Evolutionary conservation across 805 yeast genomes (phyloP), one percentile per base, ranked within the genome.

Genomic region (Metschnikowia picachoensis): DNA sequence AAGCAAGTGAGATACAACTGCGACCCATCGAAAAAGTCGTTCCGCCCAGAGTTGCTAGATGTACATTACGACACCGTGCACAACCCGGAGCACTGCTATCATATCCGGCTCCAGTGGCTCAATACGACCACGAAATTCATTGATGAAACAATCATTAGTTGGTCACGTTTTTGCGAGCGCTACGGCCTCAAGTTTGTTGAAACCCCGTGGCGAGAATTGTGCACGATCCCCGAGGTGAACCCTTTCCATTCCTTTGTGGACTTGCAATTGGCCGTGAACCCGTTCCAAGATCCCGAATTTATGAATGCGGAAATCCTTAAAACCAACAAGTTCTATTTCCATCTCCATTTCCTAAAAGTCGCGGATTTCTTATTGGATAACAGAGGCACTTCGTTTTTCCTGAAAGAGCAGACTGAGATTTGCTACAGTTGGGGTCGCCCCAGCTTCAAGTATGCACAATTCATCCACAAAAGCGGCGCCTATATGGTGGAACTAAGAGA

Each of bases 81-180:
- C 62, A 92, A 91, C 60, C 97, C 97, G 0, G 92, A 87, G 54
- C 96, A 91, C 58, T 91, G 97, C 60, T 94, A 83, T 68, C 98
- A 92, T 59, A 77, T 94, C 30, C 73, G 96, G 39, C 64, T 92
- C 12, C 97, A 94, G 61, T 94, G 99, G 99, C 68, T 92, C 30
- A 88, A 86, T 49, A 82, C 96, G 0, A 89, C 98, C 0, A 85
- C 95, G 2, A 87, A 86, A 60, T 66, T 67, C 43, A 62, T 68
- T 36, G 97, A 90, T 48, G 95, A 90, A 53, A 72, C 86, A 11
- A 73, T 90, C 36, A 80, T 75, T 37, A 76, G 80, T 39, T 85
- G 97, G 87, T 79, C 89, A 0, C 76, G 96, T 46, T 71, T 84
- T 39, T 88, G 96, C 56, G 96, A 89, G 48, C 65, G 95, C 44